Base-by-base conservation (phyloP, 2,329 filamentous ascomycete genomes). In the Pezicula carpinea region DNA sequence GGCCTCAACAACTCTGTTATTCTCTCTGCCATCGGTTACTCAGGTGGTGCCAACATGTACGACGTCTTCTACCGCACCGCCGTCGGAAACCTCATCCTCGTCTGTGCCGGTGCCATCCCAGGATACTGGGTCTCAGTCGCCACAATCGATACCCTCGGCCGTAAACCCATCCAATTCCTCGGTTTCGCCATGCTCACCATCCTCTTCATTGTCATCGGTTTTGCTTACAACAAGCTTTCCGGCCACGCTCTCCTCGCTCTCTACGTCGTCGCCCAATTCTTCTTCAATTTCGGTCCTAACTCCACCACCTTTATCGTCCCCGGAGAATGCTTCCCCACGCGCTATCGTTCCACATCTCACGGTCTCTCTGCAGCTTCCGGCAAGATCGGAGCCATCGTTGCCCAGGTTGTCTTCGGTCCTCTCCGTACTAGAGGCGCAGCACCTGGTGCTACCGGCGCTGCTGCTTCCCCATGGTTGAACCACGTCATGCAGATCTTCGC, bases 401-500 rank as follows among this genome's bases (percentile, higher is more conserved):
- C 59, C 4, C 61, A 64, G 67, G 74, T 75, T 34, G 77, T 78
- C 57, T 79, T 82, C 55, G 73, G 76, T 2, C 75, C 72, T 11
- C 71, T 82, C 14, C 69, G 75, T 68, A 69, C 54, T 8, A 48
- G 45, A 2, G 57, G 57, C n/a, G 72, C 68, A 2, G 39, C 11
- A 13, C 17, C 46, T 0, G 53, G 38, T 1, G 38, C 38, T 40
- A 40, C 38, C 19, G 38, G 38, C 3, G 38, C 38, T 0, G 38
- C 38, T 40, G 38, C 38, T 40, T 22, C 17, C 1, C 74, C 75
- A 0, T 87, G 83, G 77, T 74, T 91, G 47, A 77, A 87, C 63
- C 81, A 85, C 47, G 77, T 92, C 40, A 83, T 92, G 71, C 74
- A 89, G 64, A 85, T 91, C 39, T 90, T 88, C 64, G 85, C 85